Base-by-base conservation (phyloP, 2,329 filamentous ascomycete genomes). In the Fusarium odoratissimum region DNA sequence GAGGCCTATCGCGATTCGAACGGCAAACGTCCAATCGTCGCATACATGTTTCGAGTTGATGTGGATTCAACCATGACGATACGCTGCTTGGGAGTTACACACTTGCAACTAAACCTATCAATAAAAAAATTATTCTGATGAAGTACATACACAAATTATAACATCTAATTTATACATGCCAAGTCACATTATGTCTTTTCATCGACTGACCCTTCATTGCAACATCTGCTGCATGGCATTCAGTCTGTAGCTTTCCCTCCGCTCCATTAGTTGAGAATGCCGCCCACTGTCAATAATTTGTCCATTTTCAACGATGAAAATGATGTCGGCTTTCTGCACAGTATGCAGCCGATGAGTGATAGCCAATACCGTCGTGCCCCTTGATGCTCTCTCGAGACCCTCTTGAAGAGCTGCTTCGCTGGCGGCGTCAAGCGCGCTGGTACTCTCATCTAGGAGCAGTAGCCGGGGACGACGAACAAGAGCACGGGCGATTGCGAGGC, bases 401-500 rank as follows among this genome's bases (percentile, higher is more conserved):
- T 91, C 86, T 59, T 93, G 88, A 51, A 51, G 87, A 7, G 91
- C 81, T 11, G 85, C 84, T 46, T 93, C 91, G 54, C 89, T 92
- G 75, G 91, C 90, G 1, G 89, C 88, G 76, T 97, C 94, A 4
- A 97, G 85, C 6, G 92, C 92, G 38, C 90, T 92, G 0, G 93
- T 97, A 33, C 92, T 92, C 83, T 97, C 94, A 75, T 97, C 94
- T 1, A 97, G 85, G 42, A 97, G 88, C 23, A 81, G 12, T 2
- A 97, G 85, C 37, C 91, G 87, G 0, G 94, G 94, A 63, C 89
- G 87, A 1, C 93, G 87, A 6, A 95, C 87, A 7, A 95, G 84
- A 1, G 93, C 93, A 17, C 94, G 87, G 0, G 94, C 93, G 75
- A 97, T 95, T 1, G 91, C 90, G 19, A 97, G 82, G 2, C 93